Evolutionary conservation across 768 basidiomycete species (phyloP).

Genomic region (Auricularia sp.): DNA sequence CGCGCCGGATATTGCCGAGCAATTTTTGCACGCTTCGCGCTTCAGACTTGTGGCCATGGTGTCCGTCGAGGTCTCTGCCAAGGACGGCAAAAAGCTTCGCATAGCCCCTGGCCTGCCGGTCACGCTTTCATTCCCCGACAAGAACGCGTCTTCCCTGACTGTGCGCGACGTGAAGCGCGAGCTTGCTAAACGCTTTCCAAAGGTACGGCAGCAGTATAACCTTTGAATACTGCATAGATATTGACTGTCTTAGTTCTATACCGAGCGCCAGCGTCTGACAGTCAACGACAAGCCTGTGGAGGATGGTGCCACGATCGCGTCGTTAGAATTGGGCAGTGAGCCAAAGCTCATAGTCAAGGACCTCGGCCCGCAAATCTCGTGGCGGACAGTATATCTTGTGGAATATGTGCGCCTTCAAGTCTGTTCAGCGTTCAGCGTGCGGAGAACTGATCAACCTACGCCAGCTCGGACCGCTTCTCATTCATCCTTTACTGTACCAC

Average conservation of each 20-base stretch:
- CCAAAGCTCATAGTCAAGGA: constrained; percentile 77
- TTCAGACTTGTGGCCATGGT: constrained; percentile 30
- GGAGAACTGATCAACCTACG: constrained; percentile 6
- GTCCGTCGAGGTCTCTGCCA: constrained; percentile 41
- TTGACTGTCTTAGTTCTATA: constrained; percentile 48
- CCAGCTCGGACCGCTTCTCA: constrained; percentile 77
- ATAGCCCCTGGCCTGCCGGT: constrained; percentile 44
- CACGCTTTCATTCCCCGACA: constrained; percentile 38
- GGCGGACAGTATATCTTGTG: constrained; percentile 79
- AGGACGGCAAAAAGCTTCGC: constrained; percentile 30
- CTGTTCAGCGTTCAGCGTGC: neutral
- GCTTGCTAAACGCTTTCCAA: constrained; percentile 46
- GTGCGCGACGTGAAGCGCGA: constrained; percentile 60
- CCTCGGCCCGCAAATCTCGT: constrained; percentile 80
- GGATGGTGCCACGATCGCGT: constrained; percentile 51
- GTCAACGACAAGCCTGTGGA: constrained; percentile 51
- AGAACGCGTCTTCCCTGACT: constrained; percentile 39
- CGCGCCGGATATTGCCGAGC: no score
- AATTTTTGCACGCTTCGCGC: neutral
- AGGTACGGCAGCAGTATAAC: constrained; percentile 23
- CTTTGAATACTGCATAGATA: constrained; percentile 12
- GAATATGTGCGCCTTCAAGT: constrained; percentile 72
- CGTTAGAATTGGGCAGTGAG: constrained; percentile 48
- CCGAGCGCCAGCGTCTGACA: constrained; percentile 57
- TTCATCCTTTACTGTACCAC: constrained; percentile 79